These are phyloP conservation scores for Thermochaetoides dissita DNA, from an alignment of 2,329 filamentous ascomycete species.

Conservation along the genomic window DNA sequence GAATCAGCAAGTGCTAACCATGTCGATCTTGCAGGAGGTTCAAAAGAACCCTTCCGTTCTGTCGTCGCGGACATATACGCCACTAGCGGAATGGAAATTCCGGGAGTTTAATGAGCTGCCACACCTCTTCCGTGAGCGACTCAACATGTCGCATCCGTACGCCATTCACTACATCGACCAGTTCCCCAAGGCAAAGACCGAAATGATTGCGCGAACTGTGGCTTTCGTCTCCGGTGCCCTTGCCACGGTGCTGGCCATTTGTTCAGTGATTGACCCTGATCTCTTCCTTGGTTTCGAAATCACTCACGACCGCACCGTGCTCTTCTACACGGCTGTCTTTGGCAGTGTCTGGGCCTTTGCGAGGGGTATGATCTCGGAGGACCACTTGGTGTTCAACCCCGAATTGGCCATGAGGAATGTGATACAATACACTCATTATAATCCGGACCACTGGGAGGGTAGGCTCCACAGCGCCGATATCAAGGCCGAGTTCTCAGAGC, in stretches of 20 bases:
- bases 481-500: slow-evolving; percentile 71
- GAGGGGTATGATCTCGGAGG: slow-evolving; percentile 71
- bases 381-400: slow-evolving; percentile 80
- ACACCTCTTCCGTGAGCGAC: slow-evolving; percentile 76
- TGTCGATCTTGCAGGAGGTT: slow-evolving; percentile 52
- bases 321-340: slow-evolving; percentile 81
- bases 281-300: slow-evolving; percentile 86
- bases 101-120: slow-evolving; percentile 94
- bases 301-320: slow-evolving; percentile 69
- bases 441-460: slow-evolving; percentile 76
- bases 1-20: not conserved
- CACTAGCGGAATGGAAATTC: slow-evolving; percentile 94
- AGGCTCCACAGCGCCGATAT: slow-evolving; percentile 90
- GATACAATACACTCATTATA: slow-evolving; percentile 84
- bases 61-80: slow-evolving; percentile 80
- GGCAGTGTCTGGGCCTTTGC: slow-evolving; percentile 72
- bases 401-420: slow-evolving; percentile 80
- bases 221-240: slow-evolving; percentile 80
- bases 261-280: slow-evolving; percentile 79
- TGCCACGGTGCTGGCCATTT: slow-evolving; percentile 69
- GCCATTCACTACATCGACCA: slow-evolving; percentile 87
- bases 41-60: slow-evolving; percentile 83
- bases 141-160: slow-evolving; percentile 91
- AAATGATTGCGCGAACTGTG: slow-evolving; percentile 70
- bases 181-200: slow-evolving; percentile 88